Evolutionary conservation across 2,329 filamentous ascomycete genomes (phyloP).

Genomic region (Fusarium sp.): DNA sequence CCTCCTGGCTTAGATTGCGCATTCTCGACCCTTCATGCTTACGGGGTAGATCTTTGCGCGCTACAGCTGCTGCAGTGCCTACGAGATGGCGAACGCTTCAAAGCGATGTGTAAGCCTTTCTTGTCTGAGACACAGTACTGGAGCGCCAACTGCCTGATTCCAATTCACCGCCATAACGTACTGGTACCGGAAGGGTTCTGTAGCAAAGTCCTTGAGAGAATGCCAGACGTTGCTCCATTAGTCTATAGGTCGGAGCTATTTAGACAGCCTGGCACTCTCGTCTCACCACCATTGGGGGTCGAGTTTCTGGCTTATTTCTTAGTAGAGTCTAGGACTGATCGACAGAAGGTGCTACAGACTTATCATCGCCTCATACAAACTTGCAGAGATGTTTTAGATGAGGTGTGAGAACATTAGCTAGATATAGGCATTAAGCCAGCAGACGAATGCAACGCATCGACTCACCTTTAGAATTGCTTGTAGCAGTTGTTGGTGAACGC

Average conservation of each 20-base stretch:
- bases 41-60: neutral
- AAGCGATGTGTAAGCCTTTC: neutral
- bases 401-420: neutral
- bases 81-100: neutral
- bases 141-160: neutral
- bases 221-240: neutral
- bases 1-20: neutral
- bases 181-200: neutral
- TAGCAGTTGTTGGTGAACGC: neutral
- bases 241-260: neutral
- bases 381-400: neutral
- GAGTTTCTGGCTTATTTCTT: neutral
- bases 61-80: neutral
- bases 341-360: neutral
- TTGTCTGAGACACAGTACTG: neutral
- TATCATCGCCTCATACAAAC: neutral
- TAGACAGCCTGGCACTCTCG: neutral
- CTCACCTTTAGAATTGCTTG: too few relatives aligned
- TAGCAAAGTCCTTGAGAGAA: neutral
- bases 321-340: neutral
- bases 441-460: neutral
- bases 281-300: neutral
- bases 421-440: rapidly evolving
- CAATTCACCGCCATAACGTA: neutral
- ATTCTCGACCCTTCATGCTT: neutral